Evolutionary conservation across 176 grass and related monocot genomes (phyloP), one percentile per base, ranked within the genome.

Genomic region (Aegilops speltoides): DNA sequence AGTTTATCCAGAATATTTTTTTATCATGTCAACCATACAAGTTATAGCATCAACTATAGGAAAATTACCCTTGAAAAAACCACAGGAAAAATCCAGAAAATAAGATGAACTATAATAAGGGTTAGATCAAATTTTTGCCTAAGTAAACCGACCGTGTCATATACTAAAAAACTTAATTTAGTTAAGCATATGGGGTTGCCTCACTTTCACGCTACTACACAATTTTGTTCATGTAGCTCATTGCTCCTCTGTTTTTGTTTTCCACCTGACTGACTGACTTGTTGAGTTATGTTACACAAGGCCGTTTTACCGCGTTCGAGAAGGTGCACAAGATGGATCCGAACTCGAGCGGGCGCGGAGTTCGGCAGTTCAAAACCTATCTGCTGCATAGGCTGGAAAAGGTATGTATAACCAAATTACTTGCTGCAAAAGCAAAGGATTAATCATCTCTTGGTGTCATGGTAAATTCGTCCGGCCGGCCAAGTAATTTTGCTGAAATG

Each of bases 281-380:
- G 0, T 68, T 52, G 13, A 14, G 69, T 87, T 56, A 13, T 31
- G 36, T 37, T 37, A 9, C 79, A 84, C 71, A 85, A 99, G 97
- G 97, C 60, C 97, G 97, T 6, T 99, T 99, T 56, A 71, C 87
- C 28, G 97, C 97, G 38, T 94, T 99, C 79, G 97, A 99, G 89
- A 93, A 91, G 85, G 94, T 85, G 48, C 97, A 96, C 78, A 81
- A 20, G 5, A 71, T 93, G 89, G 94, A 99, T 88, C 92, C 83
- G 23, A 89, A 26, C 40, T 96, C 97, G 41, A 32, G 56, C 23
- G 90, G 87, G 2, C 89, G 97, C 40, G 97, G 97, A 36, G 94
- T 93, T 50, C 86, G 94, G 7, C 97, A 99, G 41, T 99, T 97
- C 71, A 99, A 99, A 88, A 99, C 97, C 10, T 99, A 99, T 87